Base-by-base conservation (phyloP, 176 grass and related monocot genomes). In the Typha latifolia region DNA sequence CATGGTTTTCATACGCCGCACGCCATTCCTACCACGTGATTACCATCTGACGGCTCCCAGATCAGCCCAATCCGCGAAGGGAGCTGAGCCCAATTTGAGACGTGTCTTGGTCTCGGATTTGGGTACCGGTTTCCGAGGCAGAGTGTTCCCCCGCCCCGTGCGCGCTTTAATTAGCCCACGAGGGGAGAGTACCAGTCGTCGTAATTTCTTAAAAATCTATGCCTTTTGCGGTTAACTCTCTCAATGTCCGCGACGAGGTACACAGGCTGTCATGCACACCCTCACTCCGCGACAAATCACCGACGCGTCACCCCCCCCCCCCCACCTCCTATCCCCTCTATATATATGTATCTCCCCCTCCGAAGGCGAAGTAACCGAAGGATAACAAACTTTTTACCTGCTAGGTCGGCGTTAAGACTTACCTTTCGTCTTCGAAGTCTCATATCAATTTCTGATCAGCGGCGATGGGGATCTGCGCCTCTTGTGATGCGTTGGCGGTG, bases 381-480 rank as follows among this genome's bases (percentile, higher is more conserved):
- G 9, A 62, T 49, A 16, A 6, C 18, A n/a, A 23, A 59, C 12
- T 1, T 12, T 22, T 63, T 16, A 62, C 62, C 16, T 20, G 16
- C 16, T 21, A 9, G 19, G n/a, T 18, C 20, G 18, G 20, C 3
- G 31, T 56, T 37, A 21, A 16, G 14, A n/a, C 12, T 53, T 29
- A 59, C 32, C 8, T 59, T 11, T 59, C 53, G 9, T 59, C 53
- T 16, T 16, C n/a, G 53, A 59, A 21, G 2, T 51, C n/a, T 32
- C 50, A 6, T 27, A 3, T 2, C 27, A 29, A 29, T 29, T 29
- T 29, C 27, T 29, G 2, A 3, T 29, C 27, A 29, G 27, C 27
- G n/a, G 53, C 4, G 53, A 59, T 59, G 53, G 53, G 53, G n/a
- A 59, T n/a, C 53, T 59, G 53, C 53, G n/a, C 53, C 53, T 59